These are phyloP conservation scores for Colletotrichum neosansevieriae DNA, from an alignment of 2,329 filamentous ascomycete species.

Conservation along the genomic window DNA sequence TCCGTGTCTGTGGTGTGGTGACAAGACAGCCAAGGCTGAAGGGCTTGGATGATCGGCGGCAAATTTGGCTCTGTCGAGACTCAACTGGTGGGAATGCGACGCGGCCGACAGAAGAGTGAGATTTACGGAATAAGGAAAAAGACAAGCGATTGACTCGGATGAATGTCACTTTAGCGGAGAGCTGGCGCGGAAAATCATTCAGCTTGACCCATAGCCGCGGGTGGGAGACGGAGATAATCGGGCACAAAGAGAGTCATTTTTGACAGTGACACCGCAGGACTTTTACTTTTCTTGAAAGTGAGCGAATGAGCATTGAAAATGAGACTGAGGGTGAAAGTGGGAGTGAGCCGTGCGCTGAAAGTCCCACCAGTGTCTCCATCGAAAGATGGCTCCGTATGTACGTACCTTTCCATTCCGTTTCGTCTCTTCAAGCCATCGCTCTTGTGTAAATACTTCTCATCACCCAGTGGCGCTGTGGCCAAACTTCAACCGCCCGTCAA, in stretches of 20 bases:
- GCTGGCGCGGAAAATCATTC: slow-evolving; percentile 1
- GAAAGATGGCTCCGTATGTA: no score
- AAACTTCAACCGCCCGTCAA: no score
- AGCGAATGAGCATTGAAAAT: no score
- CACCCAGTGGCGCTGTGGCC: background rate
- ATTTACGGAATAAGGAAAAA: background rate
- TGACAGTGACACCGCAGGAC: background rate
- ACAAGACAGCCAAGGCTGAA: slow-evolving; percentile 24
- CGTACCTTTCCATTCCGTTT: no score
- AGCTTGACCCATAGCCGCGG: slow-evolving; percentile 4
- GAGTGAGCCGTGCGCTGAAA: slow-evolving; percentile 9
- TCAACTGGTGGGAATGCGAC: slow-evolving; percentile 3
- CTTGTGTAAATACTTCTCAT: background rate
- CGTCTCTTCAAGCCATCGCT: background rate
- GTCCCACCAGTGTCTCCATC: slow-evolving; percentile 9
- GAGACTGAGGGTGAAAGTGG: background rate
- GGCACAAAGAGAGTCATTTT: background rate
- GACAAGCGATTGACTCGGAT: background rate
- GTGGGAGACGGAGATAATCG: slow-evolving; percentile 13
- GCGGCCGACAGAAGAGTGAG: background rate
- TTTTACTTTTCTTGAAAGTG: background rate
- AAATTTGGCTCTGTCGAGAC: background rate
- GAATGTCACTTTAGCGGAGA: slow-evolving; percentile 4
- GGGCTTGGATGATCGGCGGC: slow-evolving; percentile 32
- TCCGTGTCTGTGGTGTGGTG: background rate